A percentile compares a stretch with the other conserved stretches of the same genome.
These are phyloP conservation scores for Komagataella mondaviorum DNA, from an alignment of 805 yeast species.

Conservation along the genomic window DNA sequence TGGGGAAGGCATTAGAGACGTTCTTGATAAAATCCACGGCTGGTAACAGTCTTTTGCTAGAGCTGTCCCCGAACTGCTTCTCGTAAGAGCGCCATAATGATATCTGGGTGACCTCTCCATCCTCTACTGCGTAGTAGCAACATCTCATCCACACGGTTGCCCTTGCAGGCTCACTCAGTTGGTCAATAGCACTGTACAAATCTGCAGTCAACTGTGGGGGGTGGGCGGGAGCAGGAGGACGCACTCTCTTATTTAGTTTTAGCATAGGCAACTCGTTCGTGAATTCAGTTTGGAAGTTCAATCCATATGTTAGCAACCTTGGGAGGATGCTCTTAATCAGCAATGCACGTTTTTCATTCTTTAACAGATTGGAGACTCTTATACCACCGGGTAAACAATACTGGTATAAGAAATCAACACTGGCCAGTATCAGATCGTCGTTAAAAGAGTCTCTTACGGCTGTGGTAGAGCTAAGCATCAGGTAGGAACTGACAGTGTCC, in stretches of 20 bases:
- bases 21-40: slow-evolving; percentile 96
- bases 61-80: slow-evolving; percentile 51
- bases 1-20: slow-evolving; percentile 78
- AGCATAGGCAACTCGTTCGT: slow-evolving; percentile 19
- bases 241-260: slow-evolving; percentile 42
- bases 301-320: slow-evolving; percentile 37
- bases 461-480: slow-evolving; percentile 32
- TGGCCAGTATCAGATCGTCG: slow-evolving; percentile 63
- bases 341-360: slow-evolving; percentile 32
- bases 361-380: slow-evolving; percentile 38
- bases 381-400: slow-evolving; percentile 51
- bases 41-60: slow-evolving; percentile 52
- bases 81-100: slow-evolving; percentile 95
- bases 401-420: slow-evolving; percentile 74
- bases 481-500: slow-evolving; percentile 39
- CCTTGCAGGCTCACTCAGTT: slow-evolving; percentile 71
- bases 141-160: slow-evolving; percentile 94
- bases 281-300: slow-evolving; percentile 22
- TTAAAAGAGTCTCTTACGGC: slow-evolving; percentile 19
- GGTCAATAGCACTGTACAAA: slow-evolving; percentile 45
- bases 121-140: slow-evolving; percentile 65
- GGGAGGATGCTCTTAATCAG: slow-evolving; percentile 51
- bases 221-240: slow-evolving; percentile 45
- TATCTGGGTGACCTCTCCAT: slow-evolving; percentile 87
- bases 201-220: slow-evolving; percentile 45